Base-by-base conservation (phyloP, 208 protist genomes). In the Vickermania spadyakhi region DNA sequence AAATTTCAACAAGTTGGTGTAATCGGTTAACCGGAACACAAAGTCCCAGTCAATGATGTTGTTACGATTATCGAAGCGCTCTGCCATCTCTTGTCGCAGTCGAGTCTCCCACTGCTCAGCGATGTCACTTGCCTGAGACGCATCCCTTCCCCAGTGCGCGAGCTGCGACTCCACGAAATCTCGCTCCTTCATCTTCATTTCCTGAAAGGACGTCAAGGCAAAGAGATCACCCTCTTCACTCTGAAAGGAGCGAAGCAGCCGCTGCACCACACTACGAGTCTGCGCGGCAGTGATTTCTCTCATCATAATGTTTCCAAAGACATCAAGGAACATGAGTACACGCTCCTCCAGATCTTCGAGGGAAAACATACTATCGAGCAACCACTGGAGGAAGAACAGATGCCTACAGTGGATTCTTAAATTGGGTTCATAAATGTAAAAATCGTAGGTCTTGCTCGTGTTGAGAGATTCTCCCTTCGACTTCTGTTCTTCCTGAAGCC, bases 21-120 rank as follows among this genome's bases (percentile, higher is more conserved):
- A 94, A 49, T 93, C 86, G 13, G 64, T 73, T 1, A 96, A 71
- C 52, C 73, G 64, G 63, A 94, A 93, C 53, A 90, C 82, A 66
- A 92, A 96, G 63, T 96, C 90, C 90, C 90, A 96, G 70, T 96
- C 90, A 52, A 96, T 93, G 63, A 96, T 70, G 64, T 96, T 96
- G 71, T 91, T 82, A 41, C 85, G 81, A 63, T 91, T 92, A 65
- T 96, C 90, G 66, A 89, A 96, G 51, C 90, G 90, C 54, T 96
- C 86, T 5, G 86, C 90, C 82, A 96, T 91, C 53, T 96, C 90
- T 53, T 89, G 81, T 14, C 84, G 84, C 22, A 96, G 57, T 1
- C 86, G 84, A 22, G 52, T 30, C 25, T 55, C 61, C 81, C 90
- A 89, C 57, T 89, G 78, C 53, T 66, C 72, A 22, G 60, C 72